phyloP scores from a whole-genome alignment of 306 rosid genomes.

The Ormosia semicastrata region DNA sequence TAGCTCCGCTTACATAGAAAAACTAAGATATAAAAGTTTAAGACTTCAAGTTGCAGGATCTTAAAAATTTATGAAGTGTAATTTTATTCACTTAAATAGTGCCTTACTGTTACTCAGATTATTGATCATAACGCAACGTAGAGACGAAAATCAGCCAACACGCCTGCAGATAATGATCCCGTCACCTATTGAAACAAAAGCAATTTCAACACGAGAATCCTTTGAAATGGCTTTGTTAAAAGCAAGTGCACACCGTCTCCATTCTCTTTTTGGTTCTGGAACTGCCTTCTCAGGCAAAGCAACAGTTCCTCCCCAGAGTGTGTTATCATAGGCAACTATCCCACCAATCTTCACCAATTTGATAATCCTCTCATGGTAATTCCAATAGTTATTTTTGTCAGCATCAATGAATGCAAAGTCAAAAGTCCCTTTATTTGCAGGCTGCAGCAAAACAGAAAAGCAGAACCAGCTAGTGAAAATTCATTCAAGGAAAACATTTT shows the following conservation, averaged over 20 bases:
- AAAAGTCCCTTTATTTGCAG: conserved; percentile 45
- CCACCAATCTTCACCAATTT: conserved; percentile 56
- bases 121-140: neutral
- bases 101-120: too few species aligned
- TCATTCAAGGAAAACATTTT: neutral
- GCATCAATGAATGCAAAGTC: conserved; percentile 64
- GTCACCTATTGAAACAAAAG: conserved; percentile 50
- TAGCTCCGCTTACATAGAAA: too few species aligned
- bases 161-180: conserved; percentile 58
- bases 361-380: conserved; percentile 55
- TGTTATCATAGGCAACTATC: conserved; percentile 51
- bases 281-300: conserved; percentile 34
- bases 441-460: conserved; percentile 29
- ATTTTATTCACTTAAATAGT: too few species aligned
- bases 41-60: neutral
- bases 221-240: conserved; percentile 44
- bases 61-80: too few species aligned
- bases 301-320: conserved; percentile 60
- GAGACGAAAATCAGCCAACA: neutral
- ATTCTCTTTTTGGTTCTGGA: conserved; percentile 17
- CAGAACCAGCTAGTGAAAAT: neutral
- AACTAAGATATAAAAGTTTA: too few species aligned
- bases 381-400: conserved; percentile 51
- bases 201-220: conserved; percentile 43
- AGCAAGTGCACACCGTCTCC: conserved; percentile 22